Evolutionary conservation across 2,329 filamentous ascomycete species (phyloP).

Genomic region (Colletotrichum sp.): DNA sequence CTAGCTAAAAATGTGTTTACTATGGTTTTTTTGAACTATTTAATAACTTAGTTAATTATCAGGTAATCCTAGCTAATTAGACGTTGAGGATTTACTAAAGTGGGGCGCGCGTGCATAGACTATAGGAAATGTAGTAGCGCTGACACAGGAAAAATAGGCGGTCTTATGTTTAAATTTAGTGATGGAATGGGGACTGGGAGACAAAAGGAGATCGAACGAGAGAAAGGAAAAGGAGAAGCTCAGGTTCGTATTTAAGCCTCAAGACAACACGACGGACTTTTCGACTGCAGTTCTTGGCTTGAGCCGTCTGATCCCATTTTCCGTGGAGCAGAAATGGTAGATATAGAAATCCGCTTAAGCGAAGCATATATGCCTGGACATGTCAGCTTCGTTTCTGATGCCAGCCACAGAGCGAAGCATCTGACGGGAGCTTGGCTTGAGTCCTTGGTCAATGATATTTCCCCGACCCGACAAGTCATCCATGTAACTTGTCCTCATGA

Average conservation of each 20-base stretch:
- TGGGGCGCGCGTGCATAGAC: too few relatives aligned
- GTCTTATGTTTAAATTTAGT: not conserved
- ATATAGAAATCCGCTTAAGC: accelerated
- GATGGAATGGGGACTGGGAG: not conserved
- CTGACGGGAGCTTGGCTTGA: not conserved
- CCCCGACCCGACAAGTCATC: not conserved
- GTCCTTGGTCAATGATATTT: not conserved
- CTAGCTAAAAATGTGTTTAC: too few relatives aligned
- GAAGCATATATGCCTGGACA: not conserved
- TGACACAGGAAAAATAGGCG: too few relatives aligned
- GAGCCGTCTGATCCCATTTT: not conserved
- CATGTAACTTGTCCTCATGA: not conserved
- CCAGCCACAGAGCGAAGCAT: not conserved
- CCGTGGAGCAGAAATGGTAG: not conserved
- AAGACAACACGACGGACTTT: not conserved
- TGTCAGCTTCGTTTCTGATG: not conserved
- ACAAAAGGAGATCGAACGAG: not conserved
- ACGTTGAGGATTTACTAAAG: too few relatives aligned
- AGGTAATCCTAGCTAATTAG: too few relatives aligned
- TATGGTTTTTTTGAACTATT: too few relatives aligned
- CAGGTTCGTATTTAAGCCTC: not conserved
- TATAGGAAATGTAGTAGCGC: too few relatives aligned
- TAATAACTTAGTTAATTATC: too few relatives aligned
- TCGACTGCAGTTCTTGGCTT: not conserved
- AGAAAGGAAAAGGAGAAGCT: not conserved